A percentile compares a stretch with the other conserved stretches of the same genome.
Conservation (phyloP, 306 rosid species). For the Cicer chorassanicum region DNA sequence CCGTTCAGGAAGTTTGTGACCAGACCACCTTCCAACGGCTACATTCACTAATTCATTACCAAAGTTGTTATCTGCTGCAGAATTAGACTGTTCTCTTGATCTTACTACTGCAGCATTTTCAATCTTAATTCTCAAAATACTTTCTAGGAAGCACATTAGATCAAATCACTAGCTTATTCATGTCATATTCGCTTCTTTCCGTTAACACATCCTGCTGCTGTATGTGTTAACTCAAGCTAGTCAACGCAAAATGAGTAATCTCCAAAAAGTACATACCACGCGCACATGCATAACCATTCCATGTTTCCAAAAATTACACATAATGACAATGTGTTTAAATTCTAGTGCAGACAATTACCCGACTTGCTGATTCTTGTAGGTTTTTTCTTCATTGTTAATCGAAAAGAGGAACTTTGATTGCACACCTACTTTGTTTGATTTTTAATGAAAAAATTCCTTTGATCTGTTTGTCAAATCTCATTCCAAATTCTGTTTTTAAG, state of each 20-base stretch:
- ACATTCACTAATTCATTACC: slow-evolving; percentile 37
- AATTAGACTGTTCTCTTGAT: slow-evolving; percentile 12
- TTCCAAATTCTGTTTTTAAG: slow-evolving; percentile 34
- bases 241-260: too few relatives aligned
- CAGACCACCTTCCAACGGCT: slow-evolving; percentile 86
- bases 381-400: not conserved
- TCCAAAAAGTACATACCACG: not conserved
- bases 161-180: not conserved
- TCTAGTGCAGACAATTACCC: slow-evolving; percentile 1
- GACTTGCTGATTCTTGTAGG: slow-evolving; percentile 9
- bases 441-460: slow-evolving; percentile 10
- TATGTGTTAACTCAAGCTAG: not conserved
- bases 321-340: not conserved
- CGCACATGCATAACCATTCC: not conserved
- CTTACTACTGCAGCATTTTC: slow-evolving; percentile 11
- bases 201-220: not conserved
- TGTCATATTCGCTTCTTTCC: not conserved
- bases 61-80: slow-evolving; percentile 7
- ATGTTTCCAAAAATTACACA: not conserved
- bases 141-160: not conserved
- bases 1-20: slow-evolving; percentile 51
- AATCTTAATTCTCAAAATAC: not conserved
- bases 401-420: slow-evolving; percentile 25
- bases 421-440: not conserved
- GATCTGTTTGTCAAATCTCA: slow-evolving; percentile 7